Base-by-base conservation (phyloP, 2,329 filamentous ascomycete genomes). In the Phyllosticta capitalensis region DNA sequence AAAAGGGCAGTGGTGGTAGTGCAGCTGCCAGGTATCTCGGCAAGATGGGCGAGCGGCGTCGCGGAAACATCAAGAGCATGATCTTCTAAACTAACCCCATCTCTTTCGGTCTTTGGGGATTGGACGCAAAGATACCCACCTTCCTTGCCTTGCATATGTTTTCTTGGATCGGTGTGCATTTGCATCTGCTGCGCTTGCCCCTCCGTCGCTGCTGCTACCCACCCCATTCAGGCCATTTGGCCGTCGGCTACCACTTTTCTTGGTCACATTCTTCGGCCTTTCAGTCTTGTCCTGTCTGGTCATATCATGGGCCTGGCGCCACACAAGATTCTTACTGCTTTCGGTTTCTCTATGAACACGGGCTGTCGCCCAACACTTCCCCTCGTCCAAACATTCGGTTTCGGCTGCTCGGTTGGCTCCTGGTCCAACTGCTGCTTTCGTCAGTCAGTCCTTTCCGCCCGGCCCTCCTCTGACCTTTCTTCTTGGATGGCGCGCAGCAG, bases 31-130 rank as follows among this genome's bases (percentile, higher is more conserved):
- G 38, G 38, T 45, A 45, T 14, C 38, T 28, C 22, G 58, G 54
- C 28, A 62, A 50, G 20, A 55, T 50, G 22, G 38, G 22, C 4
- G 61, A 20, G 63, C 63, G 21, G 57, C 55, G 58, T 56, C 62
- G 72, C 45, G 70, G 73, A 62, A 71, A 74, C 66, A 71, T 74
- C 69, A 69, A 71, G 67, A 73, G 71, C 63, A 74, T 74, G 72
- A 73, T 74, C 63, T 73, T 72, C 64, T 74, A 71, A 60, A 5
- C 5, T 26, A 26, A 26, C 4, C 5, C 6, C 20, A n/a, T 19
- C 17, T 21, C 20, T 52, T 20, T 52, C 22, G 20, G 7, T 17
- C 19, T 12, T 52, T 22, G n/a, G 9, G 17, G 9, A 22, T 21
- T 22, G 20, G 50, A 52, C 20, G 50, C 19, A 26, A 22, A 52